Conservation (phyloP, 2,329 filamentous ascomycete genomes). For the Penicillium vulpinum region DNA sequence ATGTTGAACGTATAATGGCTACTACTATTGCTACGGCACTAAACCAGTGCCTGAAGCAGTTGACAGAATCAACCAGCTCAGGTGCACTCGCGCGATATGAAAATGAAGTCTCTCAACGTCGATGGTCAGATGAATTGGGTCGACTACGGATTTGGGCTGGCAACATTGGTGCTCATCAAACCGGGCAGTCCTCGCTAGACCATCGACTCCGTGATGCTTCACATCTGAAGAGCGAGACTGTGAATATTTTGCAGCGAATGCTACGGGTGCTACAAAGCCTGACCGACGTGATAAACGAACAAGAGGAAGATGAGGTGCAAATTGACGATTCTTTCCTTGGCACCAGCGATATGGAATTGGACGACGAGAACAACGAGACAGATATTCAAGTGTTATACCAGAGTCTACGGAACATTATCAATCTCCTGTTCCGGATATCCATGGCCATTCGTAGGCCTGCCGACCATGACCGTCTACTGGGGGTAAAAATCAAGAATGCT, state of each 20-base stretch:
- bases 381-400: slow-evolving; percentile 20
- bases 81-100: neutral
- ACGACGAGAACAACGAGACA: neutral
- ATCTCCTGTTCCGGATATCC: slow-evolving; percentile 39
- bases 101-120: neutral
- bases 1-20: neutral
- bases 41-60: neutral
- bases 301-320: slow-evolving; percentile 2
- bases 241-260: neutral
- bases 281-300: slow-evolving; percentile 3
- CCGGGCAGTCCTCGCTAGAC: slow-evolving; percentile 31
- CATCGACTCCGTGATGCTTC: slow-evolving; percentile 32
- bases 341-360: too few species aligned
- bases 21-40: neutral
- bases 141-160: slow-evolving; percentile 30
- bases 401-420: slow-evolving; percentile 25
- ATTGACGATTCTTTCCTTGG: too few species aligned
- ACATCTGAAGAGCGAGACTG: slow-evolving; percentile 13
- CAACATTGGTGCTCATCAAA: slow-evolving; percentile 35
- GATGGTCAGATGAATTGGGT: slow-evolving; percentile 24
- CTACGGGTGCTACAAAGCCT: slow-evolving; percentile 12
- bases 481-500: neutral
- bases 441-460: slow-evolving; percentile 42
- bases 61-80: neutral
- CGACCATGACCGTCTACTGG: slow-evolving; percentile 33